These are phyloP conservation scores for Heritiera fomes DNA, from an alignment of 345 rosid genomes.

Conservation along the genomic window DNA sequence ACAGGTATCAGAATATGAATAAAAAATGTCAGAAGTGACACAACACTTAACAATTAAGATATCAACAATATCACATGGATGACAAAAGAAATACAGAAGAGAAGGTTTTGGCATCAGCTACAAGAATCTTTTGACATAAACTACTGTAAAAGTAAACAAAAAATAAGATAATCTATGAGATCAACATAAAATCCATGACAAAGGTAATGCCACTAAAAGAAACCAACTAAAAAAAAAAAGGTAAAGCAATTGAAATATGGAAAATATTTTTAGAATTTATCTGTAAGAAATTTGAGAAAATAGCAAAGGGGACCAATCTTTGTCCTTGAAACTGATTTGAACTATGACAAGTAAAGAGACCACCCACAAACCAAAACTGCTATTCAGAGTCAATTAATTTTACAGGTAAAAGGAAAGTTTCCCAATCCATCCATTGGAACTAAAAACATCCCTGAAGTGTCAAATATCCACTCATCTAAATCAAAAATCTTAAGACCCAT, in stretches of 20 bases:
- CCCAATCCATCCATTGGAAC: background rate
- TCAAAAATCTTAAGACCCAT: background rate
- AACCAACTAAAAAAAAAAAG: background rate
- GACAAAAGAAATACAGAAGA: constrained; percentile 20
- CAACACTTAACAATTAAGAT: constrained; percentile 25
- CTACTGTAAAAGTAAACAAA: constrained; percentile 15
- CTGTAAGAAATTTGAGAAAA: background rate
- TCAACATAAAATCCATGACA: background rate
- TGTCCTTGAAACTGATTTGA: constrained; percentile 22
- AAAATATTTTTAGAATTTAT: background rate
- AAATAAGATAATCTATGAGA: background rate
- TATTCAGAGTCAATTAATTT: constrained; percentile 7
- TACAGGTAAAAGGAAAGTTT: constrained; percentile 1
- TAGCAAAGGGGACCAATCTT: constrained; percentile 12
- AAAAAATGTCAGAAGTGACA: constrained; percentile 13
- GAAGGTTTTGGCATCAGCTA: constrained; percentile 28
- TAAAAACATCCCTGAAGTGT: background rate
- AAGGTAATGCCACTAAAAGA: background rate
- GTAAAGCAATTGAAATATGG: background rate
- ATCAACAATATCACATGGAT: constrained; percentile 30
- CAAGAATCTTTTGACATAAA: constrained; percentile 22
- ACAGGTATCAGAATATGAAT: constrained; percentile 19
- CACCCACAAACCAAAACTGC: constrained; percentile 4
- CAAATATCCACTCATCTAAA: background rate
- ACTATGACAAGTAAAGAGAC: constrained; percentile 21